Evolutionary conservation across 371 early-diverging fungal species (phyloP).

Genomic region (Mucor irregularis): DNA sequence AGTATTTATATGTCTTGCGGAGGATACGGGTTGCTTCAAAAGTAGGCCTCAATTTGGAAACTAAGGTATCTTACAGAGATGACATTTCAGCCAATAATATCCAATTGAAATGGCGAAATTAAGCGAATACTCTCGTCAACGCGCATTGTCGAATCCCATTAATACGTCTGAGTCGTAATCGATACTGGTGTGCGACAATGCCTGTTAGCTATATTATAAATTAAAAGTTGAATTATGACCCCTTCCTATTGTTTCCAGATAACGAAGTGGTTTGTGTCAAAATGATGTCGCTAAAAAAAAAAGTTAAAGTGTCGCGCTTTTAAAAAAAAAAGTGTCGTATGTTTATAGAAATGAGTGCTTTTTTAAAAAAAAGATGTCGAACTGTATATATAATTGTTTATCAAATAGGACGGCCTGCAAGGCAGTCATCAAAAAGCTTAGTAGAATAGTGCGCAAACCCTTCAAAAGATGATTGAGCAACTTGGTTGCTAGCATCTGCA

Average conservation of each 20-base stretch:
- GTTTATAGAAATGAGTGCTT: no score
- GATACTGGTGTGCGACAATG: conserved; percentile 4
- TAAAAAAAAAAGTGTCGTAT: no score
- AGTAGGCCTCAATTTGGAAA: conserved; percentile 15
- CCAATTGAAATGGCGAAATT: conserved; percentile 34
- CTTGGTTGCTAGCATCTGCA: no score
- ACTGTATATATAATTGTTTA: no score
- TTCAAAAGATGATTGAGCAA: no score
- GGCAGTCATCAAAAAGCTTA: no score
- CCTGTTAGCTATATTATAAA: conserved; percentile 14
- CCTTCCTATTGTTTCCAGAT: neutral
- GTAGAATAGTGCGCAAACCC: no score
- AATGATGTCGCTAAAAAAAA: no score
- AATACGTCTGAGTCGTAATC: conserved; percentile 22
- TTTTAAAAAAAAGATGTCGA: no score
- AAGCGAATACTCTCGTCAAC: conserved; percentile 26
- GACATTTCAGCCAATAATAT: conserved; percentile 29
- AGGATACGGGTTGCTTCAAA: neutral
- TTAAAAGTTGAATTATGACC: neutral
- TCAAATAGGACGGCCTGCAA: no score
- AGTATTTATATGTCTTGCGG: conserved; percentile 2
- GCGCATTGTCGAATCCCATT: conserved; percentile 16
- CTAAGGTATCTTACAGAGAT: conserved; percentile 18
- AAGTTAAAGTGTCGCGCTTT: no score
- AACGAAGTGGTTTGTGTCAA: no score